Base-by-base conservation (phyloP, 306 rosid species). In the Pyrus betulifolia region DNA sequence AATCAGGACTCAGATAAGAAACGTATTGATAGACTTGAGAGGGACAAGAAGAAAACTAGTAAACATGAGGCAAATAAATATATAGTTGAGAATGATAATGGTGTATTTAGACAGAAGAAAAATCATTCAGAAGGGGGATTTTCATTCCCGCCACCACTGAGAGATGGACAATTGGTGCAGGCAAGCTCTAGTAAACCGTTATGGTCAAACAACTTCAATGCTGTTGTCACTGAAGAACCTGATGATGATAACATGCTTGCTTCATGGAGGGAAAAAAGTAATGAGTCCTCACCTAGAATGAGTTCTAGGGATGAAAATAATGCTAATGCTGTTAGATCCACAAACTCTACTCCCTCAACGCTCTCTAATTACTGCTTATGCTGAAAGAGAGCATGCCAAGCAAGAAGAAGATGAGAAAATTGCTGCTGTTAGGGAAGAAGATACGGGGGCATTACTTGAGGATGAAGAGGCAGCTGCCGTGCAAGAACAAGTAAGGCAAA, bases 391-490 rank as follows among this genome's bases (percentile, higher is more conserved):
- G 78, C 93, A 71, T 70, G 87, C 75, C 61, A 88, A 82, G 84
- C 86, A 70, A 86, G 99, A 92, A 78, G 91, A 89, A 79, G 91
- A 88, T 67, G 95, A 88, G 76, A 88, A 91, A 77, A 72, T 73
- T 79, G 84, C 83, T 31, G 30, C 85, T 81, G 85, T 79, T 42
- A 86, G 91, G 93, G 93, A 92, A 66, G 96, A 92, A 78, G 97
- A 96, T 79, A 51, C 90, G 5, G 96, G 80, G 57, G 86, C 91
- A 66, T 89, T 87, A 66, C 89, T 91, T 23, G 99, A 96, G 72
- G 99, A 96, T 71, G 99, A 96, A 81, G 99, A 96, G 84, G 92
- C 95, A 46, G 96, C 97, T 71, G 99, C 98, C 67, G 96, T 96
- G 77, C 99, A 96, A 87, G 99, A 92, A 89, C 99, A 96, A 91